Evolutionary conservation across 2,329 filamentous ascomycete species (phyloP), one percentile per base, ranked within the genome.

Genomic region (Didymella arachidicola): DNA sequence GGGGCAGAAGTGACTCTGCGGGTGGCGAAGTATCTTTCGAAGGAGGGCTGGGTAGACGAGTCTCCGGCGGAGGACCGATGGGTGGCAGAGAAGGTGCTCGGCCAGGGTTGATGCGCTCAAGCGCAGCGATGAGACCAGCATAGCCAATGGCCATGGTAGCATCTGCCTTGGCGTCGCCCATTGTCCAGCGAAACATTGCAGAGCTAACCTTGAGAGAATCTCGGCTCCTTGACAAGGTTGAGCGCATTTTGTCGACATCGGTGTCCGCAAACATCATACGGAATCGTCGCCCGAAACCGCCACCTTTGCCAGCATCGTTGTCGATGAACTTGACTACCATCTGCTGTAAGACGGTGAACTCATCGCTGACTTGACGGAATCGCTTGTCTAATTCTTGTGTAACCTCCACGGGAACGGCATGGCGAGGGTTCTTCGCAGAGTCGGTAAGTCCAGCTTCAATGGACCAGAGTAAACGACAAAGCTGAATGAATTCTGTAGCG

Each of bases 401-500:
- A 73, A 89, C 84, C 54, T 90, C 87, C 4, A 76, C 67, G 0
- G 88, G 86, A 18, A 90, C 81, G 16, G 80, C 77, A 63, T 85
- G 83, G 16, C 79, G 77, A 57, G 64, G 57, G 19, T 79, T 81
- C 39, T 81, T 79, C 29, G 79, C 74, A 43, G 80, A 82, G 52
- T 74, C 73, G 30, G 47, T 66, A 27, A 91, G 80, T 5, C 88
- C 88, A 22, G 86, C 83, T 73, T 90, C 87, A 61, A 90, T 87
- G n/a, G 86, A 84, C 80, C 87, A 89, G 41, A 91, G 79, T 41
- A 87, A 84, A 53, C 87, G 83, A 71, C 85, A 88, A 5, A 86
- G 85, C 55, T 90, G 87, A 57, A 91, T 82, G 68, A 90, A 89
- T 63, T 88, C 86, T 61, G 84, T 82, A 10, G 88, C 87, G 19